These are phyloP conservation scores for Hanseniaspora nectarophila DNA, from an alignment of 805 yeast genomes.

Conservation along the genomic window DNA sequence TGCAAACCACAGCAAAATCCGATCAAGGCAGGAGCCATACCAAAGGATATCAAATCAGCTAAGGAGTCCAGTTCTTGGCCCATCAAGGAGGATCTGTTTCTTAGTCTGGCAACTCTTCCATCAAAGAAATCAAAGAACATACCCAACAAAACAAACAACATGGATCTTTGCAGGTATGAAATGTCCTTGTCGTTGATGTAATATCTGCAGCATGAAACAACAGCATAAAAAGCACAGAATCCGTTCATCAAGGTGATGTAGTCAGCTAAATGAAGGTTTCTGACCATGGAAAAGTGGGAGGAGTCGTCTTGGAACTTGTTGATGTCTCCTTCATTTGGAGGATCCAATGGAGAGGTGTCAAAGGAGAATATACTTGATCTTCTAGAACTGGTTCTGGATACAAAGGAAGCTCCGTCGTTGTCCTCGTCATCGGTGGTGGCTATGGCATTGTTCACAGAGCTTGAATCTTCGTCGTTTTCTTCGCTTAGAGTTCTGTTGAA, in stretches of 20 bases:
- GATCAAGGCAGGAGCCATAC: constrained; percentile 88
- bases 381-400: constrained; percentile 36
- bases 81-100: constrained; percentile 83
- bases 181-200: constrained; percentile 44
- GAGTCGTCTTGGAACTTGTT: constrained; percentile 68
- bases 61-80: constrained; percentile 96
- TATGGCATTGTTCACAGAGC: constrained; percentile 8
- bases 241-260: constrained; percentile 90
- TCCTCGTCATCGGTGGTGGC: constrained; percentile 9
- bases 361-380: constrained; percentile 44
- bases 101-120: constrained; percentile 90
- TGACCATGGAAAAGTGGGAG: constrained; percentile 73
- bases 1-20: constrained; percentile 88
- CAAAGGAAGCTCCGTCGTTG: background rate
- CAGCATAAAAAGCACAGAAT: constrained; percentile 83
- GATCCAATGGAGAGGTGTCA: constrained; percentile 49
- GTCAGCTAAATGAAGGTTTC: constrained; percentile 90
- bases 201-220: constrained; percentile 73
- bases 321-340: constrained; percentile 68
- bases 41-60: constrained; percentile 89
- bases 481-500: background rate
- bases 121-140: constrained; percentile 92
- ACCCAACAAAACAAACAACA: constrained; percentile 79
- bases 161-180: constrained; percentile 75
- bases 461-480: background rate